These are phyloP conservation scores for Phlebiopsis flavidoalba DNA, from an alignment of 768 basidiomycete species.

Conservation along the genomic window DNA sequence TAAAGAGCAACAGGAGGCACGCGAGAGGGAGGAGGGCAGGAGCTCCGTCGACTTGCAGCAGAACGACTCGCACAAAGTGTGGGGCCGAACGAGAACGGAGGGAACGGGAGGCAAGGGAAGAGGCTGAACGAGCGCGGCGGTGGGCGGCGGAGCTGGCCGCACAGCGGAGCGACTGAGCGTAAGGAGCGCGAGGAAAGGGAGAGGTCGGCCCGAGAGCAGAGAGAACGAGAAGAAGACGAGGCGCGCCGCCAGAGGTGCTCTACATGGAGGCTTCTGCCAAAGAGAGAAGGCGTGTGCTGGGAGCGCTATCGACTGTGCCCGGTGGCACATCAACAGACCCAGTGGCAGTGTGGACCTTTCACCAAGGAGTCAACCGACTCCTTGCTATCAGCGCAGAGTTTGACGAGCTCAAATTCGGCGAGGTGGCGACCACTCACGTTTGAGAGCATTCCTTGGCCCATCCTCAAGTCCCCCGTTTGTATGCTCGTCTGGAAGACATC, in stretches of 20 bases:
- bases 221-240: background rate
- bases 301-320: background rate
- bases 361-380: background rate
- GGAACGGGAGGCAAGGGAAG: background rate
- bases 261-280: conserved; percentile 1
- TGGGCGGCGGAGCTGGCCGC: background rate
- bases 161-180: background rate
- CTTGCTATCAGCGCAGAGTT: conserved; percentile 34
- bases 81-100: background rate
- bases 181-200: background rate
- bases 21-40: background rate
- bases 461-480: conserved; percentile 48
- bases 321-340: background rate
- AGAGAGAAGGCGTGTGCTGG: background rate
- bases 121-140: too few relatives aligned
- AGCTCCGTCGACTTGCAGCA: background rate
- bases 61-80: background rate
- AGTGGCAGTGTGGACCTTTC: background rate
- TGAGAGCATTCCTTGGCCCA: conserved; percentile 74
- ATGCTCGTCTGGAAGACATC: conserved; percentile 56
- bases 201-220: background rate
- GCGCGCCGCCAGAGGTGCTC: background rate
- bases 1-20: background rate
- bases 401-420: conserved; percentile 52
- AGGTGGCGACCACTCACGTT: conserved; percentile 48